phyloP scores from a whole-genome alignment of 2,329 filamentous ascomycete species.

The Talaromyces sp. region DNA sequence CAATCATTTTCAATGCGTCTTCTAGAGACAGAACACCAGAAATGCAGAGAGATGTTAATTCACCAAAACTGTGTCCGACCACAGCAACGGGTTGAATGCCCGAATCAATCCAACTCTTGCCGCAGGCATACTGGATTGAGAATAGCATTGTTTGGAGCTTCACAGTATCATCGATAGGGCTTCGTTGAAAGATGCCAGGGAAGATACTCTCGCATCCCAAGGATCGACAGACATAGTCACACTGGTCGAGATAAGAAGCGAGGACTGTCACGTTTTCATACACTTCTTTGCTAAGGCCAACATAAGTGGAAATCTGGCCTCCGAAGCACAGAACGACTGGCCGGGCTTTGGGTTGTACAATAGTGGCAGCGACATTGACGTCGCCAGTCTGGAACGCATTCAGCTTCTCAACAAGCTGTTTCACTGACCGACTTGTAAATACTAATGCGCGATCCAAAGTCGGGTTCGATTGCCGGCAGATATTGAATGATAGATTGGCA shows the following conservation, averaged over 20 bases:
- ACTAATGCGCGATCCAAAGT: constrained; percentile 15
- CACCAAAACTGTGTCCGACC: constrained; percentile 38
- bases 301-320: constrained; percentile 32
- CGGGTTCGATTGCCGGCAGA: constrained; percentile 11
- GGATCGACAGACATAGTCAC: constrained; percentile 24
- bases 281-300: constrained; percentile 25
- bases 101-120: constrained; percentile 36
- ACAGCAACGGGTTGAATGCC: constrained; percentile 31
- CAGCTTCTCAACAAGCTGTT: constrained; percentile 19
- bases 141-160: constrained; percentile 36
- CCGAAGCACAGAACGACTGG: constrained; percentile 37
- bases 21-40: constrained; percentile 26
- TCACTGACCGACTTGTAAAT: constrained; percentile 24
- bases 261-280: constrained; percentile 28
- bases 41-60: constrained; percentile 34
- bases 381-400: background rate
- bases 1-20: constrained; percentile 29
- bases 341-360: background rate
- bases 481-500: constrained; percentile 5
- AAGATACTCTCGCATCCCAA: constrained; percentile 31
- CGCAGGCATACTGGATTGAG: constrained; percentile 35
- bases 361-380: background rate
- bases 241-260: constrained; percentile 31
- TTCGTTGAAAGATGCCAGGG: constrained; percentile 26
- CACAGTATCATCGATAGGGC: constrained; percentile 19